Conservation (phyloP, 257 asterid genomes). For the Haberlea rhodopensis region DNA sequence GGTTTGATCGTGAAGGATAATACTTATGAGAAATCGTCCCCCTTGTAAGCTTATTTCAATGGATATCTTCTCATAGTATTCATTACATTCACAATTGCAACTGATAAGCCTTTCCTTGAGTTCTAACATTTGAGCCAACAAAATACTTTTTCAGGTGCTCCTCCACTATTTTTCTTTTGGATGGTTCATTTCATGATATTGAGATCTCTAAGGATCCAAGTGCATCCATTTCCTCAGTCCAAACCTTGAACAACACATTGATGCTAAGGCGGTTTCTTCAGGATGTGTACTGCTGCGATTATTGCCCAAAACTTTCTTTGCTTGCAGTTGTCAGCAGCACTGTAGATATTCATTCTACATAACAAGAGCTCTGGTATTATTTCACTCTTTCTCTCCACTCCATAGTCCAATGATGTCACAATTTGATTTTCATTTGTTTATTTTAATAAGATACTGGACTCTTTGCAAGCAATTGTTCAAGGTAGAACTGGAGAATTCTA, state of each 20-base stretch:
- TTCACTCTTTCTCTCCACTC: constrained; percentile 11
- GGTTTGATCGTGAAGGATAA: constrained; percentile 70
- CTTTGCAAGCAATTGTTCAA: constrained; percentile 11
- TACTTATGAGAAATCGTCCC: constrained; percentile 51
- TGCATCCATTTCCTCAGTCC: constrained; percentile 59
- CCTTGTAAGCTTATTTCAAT: constrained; percentile 53
- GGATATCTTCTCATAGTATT: constrained; percentile 23
- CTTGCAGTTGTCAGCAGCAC: constrained; percentile 54
- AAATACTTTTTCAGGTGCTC: constrained; percentile 64
- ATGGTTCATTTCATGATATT: constrained; percentile 75
- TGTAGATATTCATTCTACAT: constrained; percentile 40
- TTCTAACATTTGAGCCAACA: constrained; percentile 29
- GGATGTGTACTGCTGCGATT: constrained; percentile 77
- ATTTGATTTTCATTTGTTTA: constrained; percentile 17
- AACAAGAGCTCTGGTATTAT: constrained; percentile 46
- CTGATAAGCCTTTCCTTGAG: constrained; percentile 17
- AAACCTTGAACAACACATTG: constrained; percentile 38
- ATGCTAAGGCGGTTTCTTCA: constrained; percentile 52
- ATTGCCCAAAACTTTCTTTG: constrained; percentile 52
- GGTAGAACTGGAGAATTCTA: constrained; percentile 12
- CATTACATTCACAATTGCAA: constrained; percentile 27
- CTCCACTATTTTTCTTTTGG: constrained; percentile 68
- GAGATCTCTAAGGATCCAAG: constrained; percentile 88
- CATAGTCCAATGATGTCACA: constrained; percentile 10
- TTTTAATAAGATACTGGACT: constrained; percentile 15